phyloP scores from a whole-genome alignment of 2,329 filamentous ascomycete species.

The Talaromyces sp. region DNA sequence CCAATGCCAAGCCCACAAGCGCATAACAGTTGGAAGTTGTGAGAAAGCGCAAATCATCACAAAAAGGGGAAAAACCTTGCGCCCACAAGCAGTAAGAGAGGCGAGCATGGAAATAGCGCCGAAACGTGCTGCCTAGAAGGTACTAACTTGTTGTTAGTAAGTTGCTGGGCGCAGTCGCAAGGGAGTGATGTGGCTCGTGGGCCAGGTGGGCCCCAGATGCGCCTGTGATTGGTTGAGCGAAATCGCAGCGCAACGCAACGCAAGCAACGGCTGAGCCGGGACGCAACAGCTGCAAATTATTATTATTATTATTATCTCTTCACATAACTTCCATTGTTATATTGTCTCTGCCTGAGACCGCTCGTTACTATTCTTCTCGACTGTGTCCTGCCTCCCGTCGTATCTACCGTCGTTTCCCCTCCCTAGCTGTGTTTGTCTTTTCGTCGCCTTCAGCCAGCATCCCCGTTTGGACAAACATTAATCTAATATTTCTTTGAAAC shows the following conservation, averaged over 20 bases:
- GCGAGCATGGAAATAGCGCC: neutral
- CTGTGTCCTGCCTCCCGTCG: neutral
- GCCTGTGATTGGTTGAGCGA: neutral
- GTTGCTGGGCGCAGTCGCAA: neutral
- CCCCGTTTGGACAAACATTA: neutral
- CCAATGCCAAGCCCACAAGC: neutral
- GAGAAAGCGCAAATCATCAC: neutral
- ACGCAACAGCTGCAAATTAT: neutral
- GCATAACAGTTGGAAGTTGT: neutral
- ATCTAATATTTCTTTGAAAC: neutral
- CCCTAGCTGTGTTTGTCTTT: neutral
- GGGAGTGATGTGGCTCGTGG: neutral
- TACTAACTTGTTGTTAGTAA: no score
- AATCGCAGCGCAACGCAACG: neutral
- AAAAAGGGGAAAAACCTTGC: neutral
- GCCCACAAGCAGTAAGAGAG: neutral
- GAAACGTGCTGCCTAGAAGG: neutral
- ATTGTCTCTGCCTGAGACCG: neutral
- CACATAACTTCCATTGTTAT: neutral
- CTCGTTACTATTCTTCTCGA: neutral
- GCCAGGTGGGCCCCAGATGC: neutral
- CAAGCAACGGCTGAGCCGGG: neutral
- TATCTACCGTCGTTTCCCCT: neutral
- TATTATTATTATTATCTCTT: no score
- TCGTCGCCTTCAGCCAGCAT: neutral